Conservation (phyloP, 768 basidiomycete genomes). For the Lactifluus pinguis region DNA sequence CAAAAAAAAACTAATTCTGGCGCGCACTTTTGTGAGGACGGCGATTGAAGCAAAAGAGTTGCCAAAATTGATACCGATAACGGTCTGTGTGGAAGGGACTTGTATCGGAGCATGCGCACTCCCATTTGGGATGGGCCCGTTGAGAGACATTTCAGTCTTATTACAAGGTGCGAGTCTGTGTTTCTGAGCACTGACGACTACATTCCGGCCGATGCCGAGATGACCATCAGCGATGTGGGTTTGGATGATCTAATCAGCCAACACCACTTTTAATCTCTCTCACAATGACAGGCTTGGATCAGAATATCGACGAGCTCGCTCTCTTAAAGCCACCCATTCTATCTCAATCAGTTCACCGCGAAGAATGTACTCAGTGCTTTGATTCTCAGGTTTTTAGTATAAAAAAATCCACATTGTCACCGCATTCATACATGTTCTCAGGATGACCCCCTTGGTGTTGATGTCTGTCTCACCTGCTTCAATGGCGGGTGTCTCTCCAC, state of each 20-base stretch:
- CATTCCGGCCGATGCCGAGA: conserved; percentile 1
- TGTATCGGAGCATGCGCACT: conserved; percentile 36
- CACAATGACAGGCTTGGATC: conserved; percentile 30
- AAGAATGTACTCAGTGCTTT: conserved; percentile 97
- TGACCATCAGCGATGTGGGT: no score
- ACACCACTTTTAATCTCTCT: not conserved
- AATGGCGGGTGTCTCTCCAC: conserved; percentile 76
- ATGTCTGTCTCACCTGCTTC: conserved; percentile 89
- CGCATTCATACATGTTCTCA: conserved; percentile 24
- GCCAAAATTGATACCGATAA: conserved; percentile 94
- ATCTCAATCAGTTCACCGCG: conserved; percentile 70
- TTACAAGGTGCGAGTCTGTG: no score
- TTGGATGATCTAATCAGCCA: conserved; percentile 7
- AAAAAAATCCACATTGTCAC: not conserved
- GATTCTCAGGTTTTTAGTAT: conserved; percentile 63
- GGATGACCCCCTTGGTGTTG: conserved; percentile 69
- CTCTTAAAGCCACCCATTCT: conserved; percentile 47
- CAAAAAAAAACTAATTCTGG: not conserved
- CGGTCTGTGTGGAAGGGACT: conserved; percentile 36
- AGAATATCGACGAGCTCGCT: conserved; percentile 34
- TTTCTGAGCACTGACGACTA: not conserved
- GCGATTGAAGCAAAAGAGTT: conserved; percentile 94
- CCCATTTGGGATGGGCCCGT: conserved; percentile 41
- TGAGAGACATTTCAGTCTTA: conserved; percentile 31
- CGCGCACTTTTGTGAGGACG: conserved; percentile 80